Percentiles rank a stretch among this genome's conserved stretches.
phyloP scores from a whole-genome alignment of 2,329 filamentous ascomycete species.

The Curvularia sp. region DNA sequence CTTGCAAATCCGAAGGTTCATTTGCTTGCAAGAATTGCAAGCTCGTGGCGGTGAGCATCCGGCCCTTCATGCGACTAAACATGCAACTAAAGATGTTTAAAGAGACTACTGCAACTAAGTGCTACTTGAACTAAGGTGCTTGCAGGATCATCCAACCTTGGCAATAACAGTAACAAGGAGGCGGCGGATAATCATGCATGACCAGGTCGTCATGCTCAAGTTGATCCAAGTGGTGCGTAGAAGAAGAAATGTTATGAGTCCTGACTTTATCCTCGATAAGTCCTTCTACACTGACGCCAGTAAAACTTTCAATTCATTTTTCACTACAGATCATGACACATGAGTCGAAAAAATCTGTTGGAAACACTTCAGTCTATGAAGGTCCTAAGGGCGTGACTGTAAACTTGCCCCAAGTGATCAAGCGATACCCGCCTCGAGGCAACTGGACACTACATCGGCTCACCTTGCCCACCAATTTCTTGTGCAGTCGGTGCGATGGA shows the following conservation, averaged over 20 bases:
- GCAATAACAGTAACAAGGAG: neutral
- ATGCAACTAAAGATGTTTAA: neutral
- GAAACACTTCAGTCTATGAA: neutral
- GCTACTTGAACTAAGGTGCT: neutral
- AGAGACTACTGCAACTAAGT: neutral
- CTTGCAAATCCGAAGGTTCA: neutral
- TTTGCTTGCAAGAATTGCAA: neutral
- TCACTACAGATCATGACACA: neutral
- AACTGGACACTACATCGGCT: slow-evolving; percentile 16
- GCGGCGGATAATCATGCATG: neutral
- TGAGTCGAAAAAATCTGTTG: neutral
- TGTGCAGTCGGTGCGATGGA: slow-evolving; percentile 10
- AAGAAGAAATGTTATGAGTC: neutral
- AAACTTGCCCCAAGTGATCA: slow-evolving; percentile 2
- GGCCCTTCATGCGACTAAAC: neutral
- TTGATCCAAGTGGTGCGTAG: neutral
- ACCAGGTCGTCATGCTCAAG: neutral
- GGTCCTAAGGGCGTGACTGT: neutral
- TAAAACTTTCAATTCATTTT: neutral
- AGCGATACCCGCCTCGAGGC: slow-evolving; percentile 10
- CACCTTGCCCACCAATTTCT: slow-evolving; percentile 6
- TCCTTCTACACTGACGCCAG: neutral
- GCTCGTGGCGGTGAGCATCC: neutral
- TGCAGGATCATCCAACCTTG: neutral
- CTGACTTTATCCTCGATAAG: neutral